These are phyloP conservation scores for Phytophthora colocasiae DNA, from an alignment of 352 stramenopile genomes.

Conservation along the genomic window DNA sequence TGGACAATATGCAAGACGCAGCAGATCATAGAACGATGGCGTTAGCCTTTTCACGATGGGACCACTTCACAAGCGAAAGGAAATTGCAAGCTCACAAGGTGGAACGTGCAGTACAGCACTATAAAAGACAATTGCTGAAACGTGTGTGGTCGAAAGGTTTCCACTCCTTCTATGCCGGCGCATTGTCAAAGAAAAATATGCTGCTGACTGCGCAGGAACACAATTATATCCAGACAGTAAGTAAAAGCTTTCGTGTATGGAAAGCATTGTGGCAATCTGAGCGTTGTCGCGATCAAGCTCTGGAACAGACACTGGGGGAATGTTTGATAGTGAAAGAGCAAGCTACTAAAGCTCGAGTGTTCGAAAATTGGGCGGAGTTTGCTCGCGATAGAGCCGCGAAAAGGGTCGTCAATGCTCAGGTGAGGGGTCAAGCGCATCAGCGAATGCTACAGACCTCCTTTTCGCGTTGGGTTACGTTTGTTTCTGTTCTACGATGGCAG, in stretches of 20 bases:
- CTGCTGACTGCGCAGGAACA: conserved; percentile 9
- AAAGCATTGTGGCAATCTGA: conserved; percentile 21
- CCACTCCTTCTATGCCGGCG: conserved; percentile 11
- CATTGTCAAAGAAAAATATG: conserved; percentile 18
- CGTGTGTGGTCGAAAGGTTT: conserved; percentile 37
- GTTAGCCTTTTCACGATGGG: conserved; percentile 29
- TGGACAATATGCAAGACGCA: conserved; percentile 29
- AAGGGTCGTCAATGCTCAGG: conserved; percentile 42
- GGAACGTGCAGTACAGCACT: conserved; percentile 18
- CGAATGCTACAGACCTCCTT: conserved; percentile 35
- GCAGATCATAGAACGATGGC: conserved; percentile 12
- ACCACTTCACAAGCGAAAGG: conserved; percentile 26
- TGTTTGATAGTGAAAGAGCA: conserved; percentile 9
- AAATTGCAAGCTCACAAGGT: conserved; percentile 27
- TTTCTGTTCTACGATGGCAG: conserved; percentile 50
- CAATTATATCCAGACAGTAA: conserved; percentile 3
- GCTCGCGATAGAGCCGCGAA: conserved; percentile 27
- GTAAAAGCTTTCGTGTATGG: conserved; percentile 27
- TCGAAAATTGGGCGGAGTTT: conserved; percentile 35
- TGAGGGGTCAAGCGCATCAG: conserved; percentile 36
- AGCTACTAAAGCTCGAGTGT: conserved; percentile 1
- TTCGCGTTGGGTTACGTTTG: conserved; percentile 36
- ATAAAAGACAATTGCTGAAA: conserved; percentile 26
- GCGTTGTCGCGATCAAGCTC: conserved; percentile 3
- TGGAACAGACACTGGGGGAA: conserved; percentile 10